Conservation (phyloP, 352 stramenopile genomes). For the Elongisporangium prolatum region DNA sequence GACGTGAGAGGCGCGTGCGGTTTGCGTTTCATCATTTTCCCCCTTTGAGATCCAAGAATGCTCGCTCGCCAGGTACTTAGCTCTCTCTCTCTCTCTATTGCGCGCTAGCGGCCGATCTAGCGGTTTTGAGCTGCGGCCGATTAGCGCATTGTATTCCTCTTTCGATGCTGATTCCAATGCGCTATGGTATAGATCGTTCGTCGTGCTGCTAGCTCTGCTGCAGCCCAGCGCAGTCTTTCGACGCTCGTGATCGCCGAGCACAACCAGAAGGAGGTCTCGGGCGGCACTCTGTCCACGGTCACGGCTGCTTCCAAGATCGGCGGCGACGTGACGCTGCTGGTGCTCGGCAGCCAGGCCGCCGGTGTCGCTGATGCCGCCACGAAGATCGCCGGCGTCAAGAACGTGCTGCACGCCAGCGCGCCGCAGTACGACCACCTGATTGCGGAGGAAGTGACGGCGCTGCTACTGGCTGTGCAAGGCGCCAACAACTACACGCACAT, state of each 20-base stretch:
- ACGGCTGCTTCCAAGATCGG: conserved; percentile 85
- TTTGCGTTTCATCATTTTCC: background rate
- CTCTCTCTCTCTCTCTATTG: background rate
- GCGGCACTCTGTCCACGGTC: conserved; percentile 77
- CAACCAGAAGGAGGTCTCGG: conserved; percentile 65
- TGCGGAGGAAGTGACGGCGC: conserved; percentile 81
- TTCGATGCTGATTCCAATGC: conserved; percentile 3
- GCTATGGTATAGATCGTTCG: conserved; percentile 33
- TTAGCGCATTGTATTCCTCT: background rate
- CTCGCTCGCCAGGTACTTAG: conserved; percentile 26
- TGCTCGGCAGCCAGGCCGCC: conserved; percentile 63
- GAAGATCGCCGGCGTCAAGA: conserved; percentile 76
- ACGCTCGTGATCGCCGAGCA: conserved; percentile 88
- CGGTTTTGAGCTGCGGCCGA: background rate
- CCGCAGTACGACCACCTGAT: conserved; percentile 87
- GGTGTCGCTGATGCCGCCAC: conserved; percentile 55
- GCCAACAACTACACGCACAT: conserved; percentile 88
- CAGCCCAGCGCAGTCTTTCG: conserved; percentile 37
- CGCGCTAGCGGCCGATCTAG: background rate
- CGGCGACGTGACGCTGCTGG: conserved; percentile 73
- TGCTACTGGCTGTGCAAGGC: conserved; percentile 66
- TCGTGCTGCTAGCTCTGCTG: conserved; percentile 26
- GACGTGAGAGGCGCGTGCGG: background rate
- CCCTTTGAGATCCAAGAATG: conserved; percentile 13
- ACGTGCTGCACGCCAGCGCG: conserved; percentile 80